Conservation (phyloP, 495 filamentous ascomycete genomes). For the Penicillium roqueforti region DNA sequence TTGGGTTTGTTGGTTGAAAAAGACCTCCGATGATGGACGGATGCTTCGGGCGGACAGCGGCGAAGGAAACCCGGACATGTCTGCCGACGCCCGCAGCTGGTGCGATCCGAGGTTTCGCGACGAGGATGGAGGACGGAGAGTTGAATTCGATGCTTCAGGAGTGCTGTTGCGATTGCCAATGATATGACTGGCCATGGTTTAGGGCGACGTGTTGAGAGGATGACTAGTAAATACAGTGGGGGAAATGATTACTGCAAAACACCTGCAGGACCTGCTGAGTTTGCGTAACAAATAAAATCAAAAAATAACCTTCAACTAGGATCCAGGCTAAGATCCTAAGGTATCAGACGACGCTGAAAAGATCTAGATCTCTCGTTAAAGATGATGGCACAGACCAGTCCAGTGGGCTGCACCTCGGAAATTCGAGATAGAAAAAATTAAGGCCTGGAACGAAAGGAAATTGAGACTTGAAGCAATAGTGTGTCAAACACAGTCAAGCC, state of each 20-base stretch:
- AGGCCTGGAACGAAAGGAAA: slow-evolving; percentile 39
- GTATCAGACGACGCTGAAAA: slow-evolving; percentile 14
- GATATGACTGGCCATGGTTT: slow-evolving; percentile 53
- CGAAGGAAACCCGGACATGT: slow-evolving; percentile 86
- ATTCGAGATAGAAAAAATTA: slow-evolving; percentile 13
- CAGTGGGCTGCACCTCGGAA: slow-evolving; percentile 46
- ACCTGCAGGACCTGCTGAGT: slow-evolving; percentile 95
- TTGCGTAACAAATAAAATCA: slow-evolving; percentile 43
- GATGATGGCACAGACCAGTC: slow-evolving; percentile 47
- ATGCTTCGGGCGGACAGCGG: slow-evolving; percentile 74
- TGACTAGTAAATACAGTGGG: slow-evolving; percentile 40
- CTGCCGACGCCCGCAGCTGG: slow-evolving; percentile 89
- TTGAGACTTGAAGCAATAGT: slow-evolving; percentile 39
- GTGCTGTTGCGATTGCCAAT: slow-evolving; percentile 96
- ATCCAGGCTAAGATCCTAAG: slow-evolving; percentile 16
- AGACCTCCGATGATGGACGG: slow-evolving; percentile 88
- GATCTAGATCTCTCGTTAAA: slow-evolving; percentile 30
- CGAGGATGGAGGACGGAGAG: slow-evolving; percentile 83
- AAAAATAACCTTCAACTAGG: slow-evolving; percentile 14
- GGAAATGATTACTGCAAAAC: slow-evolving; percentile 49
- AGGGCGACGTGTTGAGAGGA: slow-evolving; percentile 37
- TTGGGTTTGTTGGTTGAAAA: slow-evolving; percentile 70
- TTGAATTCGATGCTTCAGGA: slow-evolving; percentile 81
- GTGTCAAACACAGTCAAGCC: slow-evolving; percentile 49
- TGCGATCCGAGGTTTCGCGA: slow-evolving; percentile 77